Evolutionary conservation across 306 rosid genomes (phyloP), one percentile per base, ranked within the genome.

Genomic region (Gillenia trifoliata): DNA sequence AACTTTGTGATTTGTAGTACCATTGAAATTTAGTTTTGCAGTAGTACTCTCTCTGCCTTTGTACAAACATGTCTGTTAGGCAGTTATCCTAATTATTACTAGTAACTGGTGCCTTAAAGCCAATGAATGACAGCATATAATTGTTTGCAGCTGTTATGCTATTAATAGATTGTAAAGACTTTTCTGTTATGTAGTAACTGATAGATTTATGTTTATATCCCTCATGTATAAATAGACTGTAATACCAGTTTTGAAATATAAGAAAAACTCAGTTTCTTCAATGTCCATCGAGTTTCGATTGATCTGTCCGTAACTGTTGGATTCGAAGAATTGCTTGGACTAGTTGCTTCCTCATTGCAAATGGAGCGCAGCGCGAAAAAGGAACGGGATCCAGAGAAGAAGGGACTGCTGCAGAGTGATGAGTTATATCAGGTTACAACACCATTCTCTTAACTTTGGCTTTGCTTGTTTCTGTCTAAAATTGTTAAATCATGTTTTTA

Each of bases 401-500:
- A 70, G 74, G 71, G 76, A 5, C 22, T 88, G 45, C 17, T 86
- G 84, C 85, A 79, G 41, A 88, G 83, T 55, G 85, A 84, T 47
- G 81, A 69, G 2, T 84, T 88, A 64, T 67, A 50, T 76, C 57
- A 47, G 55, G 79, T 34, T 40, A 6, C 63, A 36, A 17, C 34
- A 10, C 63, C 50, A 6, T 55, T 61, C 60, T 30, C 6, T 17
- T 11, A 15, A 13, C 6, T 17, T 60, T 28, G 15, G 8, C 6
- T 76, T 16, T 34, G 8, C n/a, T 26, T 49, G 16, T 23, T n/a
- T 17, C 13, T 16, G 12, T 11, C 25, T 5, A 23, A 28, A 1
- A 0, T 25, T n/a, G 15, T n/a, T 12, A 10, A 5, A 23, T 9
- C 11, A 50, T 70, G 8, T 23, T 52, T 54, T 55, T 2, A 13